Evolutionary conservation across 139 green algal species (phyloP).

Genomic region (Volvox reticuliferus): DNA sequence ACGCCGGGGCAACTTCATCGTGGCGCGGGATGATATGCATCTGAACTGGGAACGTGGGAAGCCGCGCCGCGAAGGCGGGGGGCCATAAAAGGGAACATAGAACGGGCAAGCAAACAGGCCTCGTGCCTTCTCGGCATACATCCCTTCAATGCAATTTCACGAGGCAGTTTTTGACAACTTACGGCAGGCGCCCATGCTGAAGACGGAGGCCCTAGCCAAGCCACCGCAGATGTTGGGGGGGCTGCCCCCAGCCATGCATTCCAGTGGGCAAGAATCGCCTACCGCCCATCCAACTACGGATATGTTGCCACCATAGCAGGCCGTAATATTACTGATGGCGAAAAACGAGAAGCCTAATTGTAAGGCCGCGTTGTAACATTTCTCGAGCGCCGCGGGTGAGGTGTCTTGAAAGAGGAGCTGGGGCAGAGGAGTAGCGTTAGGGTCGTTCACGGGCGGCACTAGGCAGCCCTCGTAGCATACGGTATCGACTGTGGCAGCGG

Average conservation of each 20-base stretch:
- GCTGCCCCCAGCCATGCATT: not conserved
- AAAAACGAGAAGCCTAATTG: not conserved
- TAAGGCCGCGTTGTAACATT: not conserved
- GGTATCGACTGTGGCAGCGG: not conserved
- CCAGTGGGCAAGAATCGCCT: constrained; percentile 9
- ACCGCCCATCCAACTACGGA: not conserved
- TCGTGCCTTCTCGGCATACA: not conserved
- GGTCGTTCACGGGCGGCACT: not conserved
- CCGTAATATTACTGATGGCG: not conserved
- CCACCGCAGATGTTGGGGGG: not conserved
- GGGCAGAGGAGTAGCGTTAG: not conserved
- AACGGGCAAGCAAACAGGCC: not conserved
- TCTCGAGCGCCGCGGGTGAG: not conserved
- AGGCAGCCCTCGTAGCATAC: constrained; percentile 41
- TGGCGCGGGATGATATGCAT: not conserved
- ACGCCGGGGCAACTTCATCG: not conserved
- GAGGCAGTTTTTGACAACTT: not conserved
- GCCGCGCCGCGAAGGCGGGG: too few relatives aligned
- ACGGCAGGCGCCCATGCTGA: constrained; percentile 42
- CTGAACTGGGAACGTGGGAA: not conserved
- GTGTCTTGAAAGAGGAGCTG: not conserved
- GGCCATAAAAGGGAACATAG: not conserved
- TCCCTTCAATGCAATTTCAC: not conserved
- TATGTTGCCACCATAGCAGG: constrained; percentile 7
- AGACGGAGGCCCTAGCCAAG: constrained; percentile 2